Evolutionary conservation across 2,329 filamentous ascomycete genomes (phyloP).

Genomic region (Sarocladium kiliense): DNA sequence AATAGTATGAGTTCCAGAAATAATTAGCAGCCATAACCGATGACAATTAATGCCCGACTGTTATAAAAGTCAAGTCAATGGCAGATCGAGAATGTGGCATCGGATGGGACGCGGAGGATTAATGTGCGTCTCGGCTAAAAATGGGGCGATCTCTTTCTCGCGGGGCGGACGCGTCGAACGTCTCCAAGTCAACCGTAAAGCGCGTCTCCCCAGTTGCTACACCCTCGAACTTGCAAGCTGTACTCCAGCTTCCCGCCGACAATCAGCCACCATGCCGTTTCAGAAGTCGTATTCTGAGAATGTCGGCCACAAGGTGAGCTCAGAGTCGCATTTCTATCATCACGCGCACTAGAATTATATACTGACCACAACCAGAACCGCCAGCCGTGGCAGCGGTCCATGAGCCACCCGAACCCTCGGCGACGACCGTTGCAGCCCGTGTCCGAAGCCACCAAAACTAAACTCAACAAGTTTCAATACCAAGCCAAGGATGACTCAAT

Average conservation of each 20-base stretch:
- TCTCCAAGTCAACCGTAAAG: slow-evolving; percentile 2
- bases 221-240: neutral
- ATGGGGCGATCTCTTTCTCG: neutral
- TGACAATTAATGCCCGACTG: no score
- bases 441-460: slow-evolving; percentile 55
- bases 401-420: slow-evolving; percentile 40
- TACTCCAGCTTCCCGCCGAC: neutral
- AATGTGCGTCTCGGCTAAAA: slow-evolving; percentile 5
- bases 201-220: neutral
- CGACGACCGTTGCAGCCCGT: slow-evolving; percentile 40
- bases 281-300: slow-evolving; percentile 37
- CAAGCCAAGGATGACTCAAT: slow-evolving; percentile 16
- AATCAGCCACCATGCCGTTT: slow-evolving; percentile 23
- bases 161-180: slow-evolving; percentile 2
- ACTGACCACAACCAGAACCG: slow-evolving; percentile 25
- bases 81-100: no score
- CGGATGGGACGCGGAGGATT: neutral
- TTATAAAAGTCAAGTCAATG: no score
- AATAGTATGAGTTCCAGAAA: no score
- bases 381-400: slow-evolving; percentile 49
- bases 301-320: slow-evolving; percentile 27
- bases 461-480: slow-evolving; percentile 52
- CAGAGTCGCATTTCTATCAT: neutral
- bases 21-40: neutral
- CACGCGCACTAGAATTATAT: neutral